phyloP scores from a whole-genome alignment of 352 stramenopile species.

The Phytophthora palmivora region DNA sequence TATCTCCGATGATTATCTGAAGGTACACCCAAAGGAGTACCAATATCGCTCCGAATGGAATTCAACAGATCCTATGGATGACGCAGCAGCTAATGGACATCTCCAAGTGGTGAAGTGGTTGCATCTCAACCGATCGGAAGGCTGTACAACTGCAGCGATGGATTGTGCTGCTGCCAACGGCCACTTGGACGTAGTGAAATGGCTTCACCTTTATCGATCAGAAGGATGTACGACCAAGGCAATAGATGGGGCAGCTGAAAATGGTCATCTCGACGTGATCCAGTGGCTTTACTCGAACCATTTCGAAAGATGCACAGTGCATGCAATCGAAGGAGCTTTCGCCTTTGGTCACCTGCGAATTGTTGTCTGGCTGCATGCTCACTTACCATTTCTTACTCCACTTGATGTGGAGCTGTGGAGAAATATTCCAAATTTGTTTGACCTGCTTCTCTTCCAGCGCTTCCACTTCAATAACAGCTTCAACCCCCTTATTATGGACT shows the following conservation, averaged over 20 bases:
- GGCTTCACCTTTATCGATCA: constrained; percentile 3
- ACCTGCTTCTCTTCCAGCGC: constrained; percentile 17
- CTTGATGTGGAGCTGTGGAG: constrained; percentile 8
- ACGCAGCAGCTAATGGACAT: constrained; percentile 27
- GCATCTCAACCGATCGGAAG: constrained; percentile 19
- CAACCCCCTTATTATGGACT: constrained; percentile 1
- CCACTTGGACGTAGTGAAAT: constrained; percentile 18
- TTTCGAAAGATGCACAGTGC: constrained; percentile 12
- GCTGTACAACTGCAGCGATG: constrained; percentile 24
- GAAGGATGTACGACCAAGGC: constrained; percentile 24
- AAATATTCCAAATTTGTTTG: constrained; percentile 3
- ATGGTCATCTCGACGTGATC: constrained; percentile 24
- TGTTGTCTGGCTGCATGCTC: constrained; percentile 3
- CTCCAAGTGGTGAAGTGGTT: constrained; percentile 28
- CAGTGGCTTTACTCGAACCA: constrained; percentile 14
- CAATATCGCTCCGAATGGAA: constrained; percentile 19
- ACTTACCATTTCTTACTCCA: constrained; percentile 1
- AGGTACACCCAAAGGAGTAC: constrained; percentile 14
- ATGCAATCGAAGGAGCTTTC: constrained; percentile 24
- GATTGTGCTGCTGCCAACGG: constrained; percentile 26
- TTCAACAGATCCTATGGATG: constrained; percentile 21
- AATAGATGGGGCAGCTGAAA: constrained; percentile 22
- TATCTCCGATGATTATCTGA: constrained; percentile 16
- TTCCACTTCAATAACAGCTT: constrained; percentile 20
- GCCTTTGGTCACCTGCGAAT: constrained; percentile 19